Evolutionary conservation across 2,329 filamentous ascomycete genomes (phyloP).

Genomic region (Cercospora janseana): DNA sequence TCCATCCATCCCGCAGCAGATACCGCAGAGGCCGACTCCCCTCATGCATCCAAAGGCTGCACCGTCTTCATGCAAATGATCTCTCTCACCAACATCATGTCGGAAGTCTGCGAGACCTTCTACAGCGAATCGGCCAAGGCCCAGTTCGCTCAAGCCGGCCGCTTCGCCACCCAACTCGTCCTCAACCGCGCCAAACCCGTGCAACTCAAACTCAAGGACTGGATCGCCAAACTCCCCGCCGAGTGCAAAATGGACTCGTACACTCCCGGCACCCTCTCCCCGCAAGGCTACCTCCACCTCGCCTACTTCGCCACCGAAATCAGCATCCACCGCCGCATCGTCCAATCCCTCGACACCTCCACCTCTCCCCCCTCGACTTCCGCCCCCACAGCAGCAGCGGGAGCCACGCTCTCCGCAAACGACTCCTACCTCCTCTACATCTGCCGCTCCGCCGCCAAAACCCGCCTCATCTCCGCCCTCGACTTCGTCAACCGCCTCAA

Average conservation of each 20-base stretch:
- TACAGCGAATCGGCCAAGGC: constrained; percentile 76
- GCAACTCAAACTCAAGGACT: constrained; percentile 77
- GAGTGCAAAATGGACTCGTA: constrained; percentile 63
- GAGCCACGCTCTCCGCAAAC: neutral
- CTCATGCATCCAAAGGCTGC: constrained; percentile 65
- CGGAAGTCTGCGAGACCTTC: constrained; percentile 79
- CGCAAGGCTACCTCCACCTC: constrained; percentile 70
- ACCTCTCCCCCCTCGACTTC: neutral
- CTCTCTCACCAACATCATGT: constrained; percentile 69
- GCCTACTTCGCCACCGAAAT: constrained; percentile 95
- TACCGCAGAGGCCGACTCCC: constrained; percentile 56
- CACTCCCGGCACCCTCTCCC: constrained; percentile 44
- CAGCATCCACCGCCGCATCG: constrained; percentile 85
- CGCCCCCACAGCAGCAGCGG: neutral
- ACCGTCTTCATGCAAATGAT: constrained; percentile 74
- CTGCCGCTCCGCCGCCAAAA: constrained; percentile 89
- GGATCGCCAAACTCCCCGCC: constrained; percentile 69
- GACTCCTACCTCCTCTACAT: constrained; percentile 87
- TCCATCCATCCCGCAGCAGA: constrained; percentile 54
- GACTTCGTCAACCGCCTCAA: constrained; percentile 94
- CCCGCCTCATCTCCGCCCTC: constrained; percentile 90
- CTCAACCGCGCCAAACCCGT: constrained; percentile 76
- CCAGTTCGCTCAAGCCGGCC: constrained; percentile 63
- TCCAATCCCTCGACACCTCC: constrained; percentile 67
- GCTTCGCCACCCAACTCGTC: constrained; percentile 69